Conservation (phyloP, 768 basidiomycete genomes). For the Trametes cubensis region DNA sequence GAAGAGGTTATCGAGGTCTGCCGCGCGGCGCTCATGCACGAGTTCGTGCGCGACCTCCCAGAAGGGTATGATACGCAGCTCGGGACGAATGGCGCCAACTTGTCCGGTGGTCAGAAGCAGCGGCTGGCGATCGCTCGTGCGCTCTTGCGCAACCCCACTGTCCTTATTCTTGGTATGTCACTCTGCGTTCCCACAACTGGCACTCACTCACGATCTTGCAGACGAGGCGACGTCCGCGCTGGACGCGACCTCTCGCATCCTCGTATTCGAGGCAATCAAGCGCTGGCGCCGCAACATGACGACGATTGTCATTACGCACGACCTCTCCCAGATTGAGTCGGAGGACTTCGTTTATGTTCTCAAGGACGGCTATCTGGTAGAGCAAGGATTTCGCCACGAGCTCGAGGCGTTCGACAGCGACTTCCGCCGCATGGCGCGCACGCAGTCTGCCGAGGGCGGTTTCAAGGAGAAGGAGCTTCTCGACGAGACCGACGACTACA, state of each 20-base stretch:
- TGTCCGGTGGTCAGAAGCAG: constrained; percentile 94
- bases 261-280: constrained; percentile 77
- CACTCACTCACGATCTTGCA: constrained; percentile 31
- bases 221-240: constrained; percentile 84
- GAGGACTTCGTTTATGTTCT: constrained; percentile 93
- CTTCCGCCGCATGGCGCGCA: constrained; percentile 69
- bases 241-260: constrained; percentile 82
- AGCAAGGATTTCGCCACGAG: constrained; percentile 86
- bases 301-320: constrained; percentile 95
- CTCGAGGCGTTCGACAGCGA: constrained; percentile 67
- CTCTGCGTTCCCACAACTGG: not conserved
- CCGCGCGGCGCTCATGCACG: constrained; percentile 81
- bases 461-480: constrained; percentile 41
- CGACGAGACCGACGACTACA: constrained; percentile 28
- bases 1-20: constrained; percentile 82
- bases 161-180: constrained; percentile 85
- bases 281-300: constrained; percentile 77
- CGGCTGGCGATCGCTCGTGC: constrained; percentile 88
- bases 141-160: constrained; percentile 78
- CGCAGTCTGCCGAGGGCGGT: constrained; percentile 57
- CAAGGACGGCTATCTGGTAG: constrained; percentile 74
- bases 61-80: constrained; percentile 86
- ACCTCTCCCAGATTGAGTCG: constrained; percentile 76
- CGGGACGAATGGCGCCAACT: constrained; percentile 70
- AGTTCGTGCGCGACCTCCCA: constrained; percentile 83